Conservation (phyloP, 305 asterid species). For the Petunia hybrid region DNA sequence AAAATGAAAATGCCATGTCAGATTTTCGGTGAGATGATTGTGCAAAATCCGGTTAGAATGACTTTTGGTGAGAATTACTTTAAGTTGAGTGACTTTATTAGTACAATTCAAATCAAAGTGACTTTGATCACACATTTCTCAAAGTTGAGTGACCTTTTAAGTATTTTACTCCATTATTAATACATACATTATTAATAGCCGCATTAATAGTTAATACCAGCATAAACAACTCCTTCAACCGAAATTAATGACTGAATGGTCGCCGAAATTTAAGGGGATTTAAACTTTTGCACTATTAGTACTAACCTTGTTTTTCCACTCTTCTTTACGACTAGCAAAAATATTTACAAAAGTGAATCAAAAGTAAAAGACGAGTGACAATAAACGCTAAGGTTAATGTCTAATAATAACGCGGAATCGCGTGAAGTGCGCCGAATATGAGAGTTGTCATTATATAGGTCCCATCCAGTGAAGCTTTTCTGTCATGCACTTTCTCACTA, state of each 20-base stretch:
- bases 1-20: no score
- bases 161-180: no score
- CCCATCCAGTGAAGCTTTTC: neutral
- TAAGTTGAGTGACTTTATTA: no score
- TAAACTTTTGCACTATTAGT: neutral
- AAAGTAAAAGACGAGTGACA: neutral
- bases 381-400: neutral
- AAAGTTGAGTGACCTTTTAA: no score
- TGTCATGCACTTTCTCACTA: neutral
- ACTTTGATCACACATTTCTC: no score
- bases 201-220: no score
- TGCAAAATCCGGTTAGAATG: no score
- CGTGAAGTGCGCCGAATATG: conserved; percentile 47
- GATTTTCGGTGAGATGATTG: no score
- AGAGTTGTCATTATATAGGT: conserved; percentile 47
- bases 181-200: no score
- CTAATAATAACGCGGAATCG: conserved; percentile 59
- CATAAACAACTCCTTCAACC: no score
- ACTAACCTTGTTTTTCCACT: neutral
- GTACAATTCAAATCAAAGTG: no score
- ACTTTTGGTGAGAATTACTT: no score
- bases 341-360: neutral
- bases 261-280: neutral
- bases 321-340: neutral
- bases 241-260: neutral